These are phyloP conservation scores for Nematodospora anomalae DNA, from an alignment of 1,139 yeast species.

Conservation along the genomic window DNA sequence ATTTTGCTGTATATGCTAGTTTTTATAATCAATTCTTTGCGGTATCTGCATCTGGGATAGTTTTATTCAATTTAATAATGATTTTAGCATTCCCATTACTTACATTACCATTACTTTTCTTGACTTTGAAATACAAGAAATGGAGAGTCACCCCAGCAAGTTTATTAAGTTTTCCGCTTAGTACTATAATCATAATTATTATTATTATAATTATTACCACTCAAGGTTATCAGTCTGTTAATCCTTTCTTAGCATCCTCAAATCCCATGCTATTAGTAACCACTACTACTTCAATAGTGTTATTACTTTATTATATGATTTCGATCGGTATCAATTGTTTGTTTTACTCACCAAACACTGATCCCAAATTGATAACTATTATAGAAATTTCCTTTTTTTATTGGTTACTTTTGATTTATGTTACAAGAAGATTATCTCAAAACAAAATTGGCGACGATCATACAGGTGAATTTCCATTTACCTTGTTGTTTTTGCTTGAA, in stretches of 20 bases:
- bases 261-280: conserved; percentile 37
- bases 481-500: conserved; percentile 52
- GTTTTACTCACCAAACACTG: conserved; percentile 58
- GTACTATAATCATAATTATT: conserved; percentile 44
- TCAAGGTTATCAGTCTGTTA: conserved; percentile 33
- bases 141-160: conserved; percentile 48
- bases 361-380: conserved; percentile 68
- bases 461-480: conserved; percentile 61
- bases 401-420: conserved; percentile 54
- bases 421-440: conserved; percentile 47
- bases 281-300: conserved; percentile 48
- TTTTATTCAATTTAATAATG: conserved; percentile 48
- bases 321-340: conserved; percentile 45
- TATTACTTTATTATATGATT: conserved; percentile 55
- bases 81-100: conserved; percentile 58
- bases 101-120: conserved; percentile 46
- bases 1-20: conserved; percentile 62
- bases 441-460: conserved; percentile 44
- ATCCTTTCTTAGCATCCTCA: conserved; percentile 62
- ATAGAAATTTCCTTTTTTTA: conserved; percentile 54
- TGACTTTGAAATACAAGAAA: conserved; percentile 46
- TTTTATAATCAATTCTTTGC: conserved; percentile 60
- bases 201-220: conserved; percentile 21
- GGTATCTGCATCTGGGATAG: conserved; percentile 48
- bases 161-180: conserved; percentile 53